Evolutionary conservation across 768 basidiomycete species (phyloP), one percentile per base, ranked within the genome.

Genomic region (Lentinula sp.): DNA sequence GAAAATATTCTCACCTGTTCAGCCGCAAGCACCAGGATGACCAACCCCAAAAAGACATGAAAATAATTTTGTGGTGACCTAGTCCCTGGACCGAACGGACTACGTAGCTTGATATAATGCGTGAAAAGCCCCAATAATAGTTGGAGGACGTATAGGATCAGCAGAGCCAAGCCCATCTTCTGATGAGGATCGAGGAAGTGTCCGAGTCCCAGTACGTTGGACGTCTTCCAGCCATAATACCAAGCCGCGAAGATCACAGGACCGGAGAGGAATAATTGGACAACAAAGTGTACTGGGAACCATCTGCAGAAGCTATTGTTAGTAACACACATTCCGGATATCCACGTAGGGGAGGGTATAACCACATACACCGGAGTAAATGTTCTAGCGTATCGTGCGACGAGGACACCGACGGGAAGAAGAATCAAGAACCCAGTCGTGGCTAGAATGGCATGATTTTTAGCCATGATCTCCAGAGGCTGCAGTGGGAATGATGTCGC

Each of bases 401-500:
- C 70, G 63, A 87, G 71, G 10, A 76, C 78, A n/a, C 86, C 85
- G 35, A 82, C 61, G 3, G 86, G 86, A 8, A 88, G 76, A 16
- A 87, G 65, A 54, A 86, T 71, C 52, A 87, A 71, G 67, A 85
- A 85, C 1, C 83, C 86, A 37, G 76, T 70, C 0, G 79, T 68
- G 63, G 77, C 80, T 9, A 86, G 71, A 41, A 82, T 70, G 23
- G 78, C 86, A 69, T 88, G 86, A 35, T 69, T 77, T 59, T 69
- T 75, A 13, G 73, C 74, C 39, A 70, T 68, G 55, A 64, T 64
- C 63, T 82, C 79, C 9, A 73, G n/a, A 15, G 68, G 57, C 1
- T 48, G 55, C 48, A 76, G 64, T 28, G 69, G 67, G 20, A 68
- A 18, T 28, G 51, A 53, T 18, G 45, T 57, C 39, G 56, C 20